Base-by-base conservation (phyloP, 2,329 filamentous ascomycete genomes). In the Dothistroma pini region DNA sequence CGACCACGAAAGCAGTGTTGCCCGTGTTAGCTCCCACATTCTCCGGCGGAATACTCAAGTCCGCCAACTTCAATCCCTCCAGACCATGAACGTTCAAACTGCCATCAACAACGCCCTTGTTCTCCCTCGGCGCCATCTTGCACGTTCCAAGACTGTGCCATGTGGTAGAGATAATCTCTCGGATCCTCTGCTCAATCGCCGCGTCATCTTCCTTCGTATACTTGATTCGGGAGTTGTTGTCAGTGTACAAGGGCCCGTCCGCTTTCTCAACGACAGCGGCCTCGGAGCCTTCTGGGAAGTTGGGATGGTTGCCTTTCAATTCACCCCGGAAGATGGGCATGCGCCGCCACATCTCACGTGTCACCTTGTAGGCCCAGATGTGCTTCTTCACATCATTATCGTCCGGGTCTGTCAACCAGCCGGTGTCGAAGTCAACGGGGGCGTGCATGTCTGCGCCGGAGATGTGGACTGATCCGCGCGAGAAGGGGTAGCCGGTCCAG, bases 341-440 rank as follows among this genome's bases (percentile, higher is more conserved):
- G 14, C 84, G 81, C 2, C 86, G 81, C 22, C 79, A 75, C 57
- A 88, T 80, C 71, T 87, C 85, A 2, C 87, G 83, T n/a, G 80
- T 78, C 67, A 82, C 83, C 73, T 89, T 89, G 76, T 89, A 89
- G 0, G 77, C 80, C 85, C 85, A 88, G 11, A 86, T 66, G 12
- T 84, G 80, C 67, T 80, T 84, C 70, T 82, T 82, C 31, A 87
- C 34, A 68, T 88, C 86, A n/a, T 84, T 72, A 1, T 83, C 80
- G 64, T 85, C 74, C 12, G 75, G 66, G 56, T 87, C 81, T 4
- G 74, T 79, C 34, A 89, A 78, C 71, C 81, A 86, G 8, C 85
- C 86, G 0, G 80, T 75, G 55, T 85, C 79, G 59, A 89, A 87
- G 61, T 86, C 81, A 4, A 81, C 74, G 0, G 77, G 72, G 25